Evolutionary conservation across 2,329 filamentous ascomycete genomes (phyloP), one percentile per base, ranked within the genome.

Genomic region (Diaporthe ilicicola): DNA sequence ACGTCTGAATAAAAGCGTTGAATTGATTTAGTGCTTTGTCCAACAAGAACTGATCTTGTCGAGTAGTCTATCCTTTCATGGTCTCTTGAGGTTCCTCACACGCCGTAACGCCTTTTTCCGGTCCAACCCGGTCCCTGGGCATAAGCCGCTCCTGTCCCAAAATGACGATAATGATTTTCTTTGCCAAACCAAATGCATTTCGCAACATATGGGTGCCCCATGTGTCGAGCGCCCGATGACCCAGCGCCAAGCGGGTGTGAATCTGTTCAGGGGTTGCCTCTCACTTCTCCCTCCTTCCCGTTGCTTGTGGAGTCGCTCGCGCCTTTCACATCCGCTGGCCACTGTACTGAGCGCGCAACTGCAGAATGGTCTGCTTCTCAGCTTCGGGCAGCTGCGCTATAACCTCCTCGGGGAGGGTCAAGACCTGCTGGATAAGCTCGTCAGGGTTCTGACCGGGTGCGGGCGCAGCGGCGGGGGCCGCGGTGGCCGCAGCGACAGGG

Each of bases 371-470:
- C 72, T 89, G 88, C 67, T 92, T 87, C 77, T 96, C 92, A 24
- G 89, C 88, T 46, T 94, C 92, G 7, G 92, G 90, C 61, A 98
- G 84, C 77, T 90, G 88, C 78, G 95, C 92, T 75, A 98, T 94
- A 70, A 93, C 90, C 71, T 93, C 88, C 77, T 93, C 92, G 2
- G 94, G 89, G 84, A 98, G 90, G 67, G 88, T 89, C 84, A 98
- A 86, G 59, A 98, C 92, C 76, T 94, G 93, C 74, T 92, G 89
- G 79, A 97, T 91, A 67, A 97, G 86, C 53, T 91, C 90, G 59
- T 93, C 91, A 51, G 93, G 89, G 71, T 92, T 89, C 51, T 85
- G 82, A n/a, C 46, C 71, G 19, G 71, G 68, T 15, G 79, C 76
- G 1, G 54, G 55, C 15, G 37, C 54, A 19, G 78, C 78, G 1